Evolutionary conservation across 495 filamentous ascomycete species (phyloP).

Genomic region (Penicillium simplicissimum): DNA sequence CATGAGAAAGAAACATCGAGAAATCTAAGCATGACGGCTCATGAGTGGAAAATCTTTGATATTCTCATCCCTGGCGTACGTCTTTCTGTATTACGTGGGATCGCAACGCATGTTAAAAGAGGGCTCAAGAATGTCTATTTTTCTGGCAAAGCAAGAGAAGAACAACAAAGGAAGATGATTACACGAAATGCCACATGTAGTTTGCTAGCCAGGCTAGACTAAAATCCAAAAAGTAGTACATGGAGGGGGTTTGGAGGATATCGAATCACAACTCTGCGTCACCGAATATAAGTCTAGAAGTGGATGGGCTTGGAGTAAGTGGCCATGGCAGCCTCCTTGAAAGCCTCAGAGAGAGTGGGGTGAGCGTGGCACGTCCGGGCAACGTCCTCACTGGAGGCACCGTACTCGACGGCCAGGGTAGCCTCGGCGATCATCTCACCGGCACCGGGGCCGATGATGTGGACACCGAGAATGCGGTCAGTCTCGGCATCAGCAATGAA

Average conservation of each 20-base stretch:
- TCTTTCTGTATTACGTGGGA: neutral
- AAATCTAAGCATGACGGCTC: too few species aligned
- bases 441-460: constrained; percentile 94
- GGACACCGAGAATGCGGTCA: constrained; percentile 89
- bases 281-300: constrained; percentile 58
- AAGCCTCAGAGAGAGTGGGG: constrained; percentile 93
- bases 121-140: neutral
- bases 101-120: neutral
- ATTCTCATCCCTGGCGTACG: neutral
- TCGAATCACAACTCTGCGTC: constrained; percentile 22
- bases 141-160: constrained; percentile 17
- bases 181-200: constrained; percentile 50
- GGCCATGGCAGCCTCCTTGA: constrained; percentile 99
- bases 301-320: constrained; percentile 97
- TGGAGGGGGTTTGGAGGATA: constrained; percentile 29
- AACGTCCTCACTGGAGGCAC: constrained; percentile 92
- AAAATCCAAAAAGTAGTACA: constrained; percentile 41
- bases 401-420: constrained; percentile 93
- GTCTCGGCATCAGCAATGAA: constrained; percentile 96
- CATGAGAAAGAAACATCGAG: too few species aligned
- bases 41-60: too few species aligned
- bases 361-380: constrained; percentile 95
- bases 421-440: constrained; percentile 99
- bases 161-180: constrained; percentile 34
- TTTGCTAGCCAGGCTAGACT: constrained; percentile 47